Conservation (phyloP, 176 grass and related monocot genomes). For the Puya raimondii region DNA sequence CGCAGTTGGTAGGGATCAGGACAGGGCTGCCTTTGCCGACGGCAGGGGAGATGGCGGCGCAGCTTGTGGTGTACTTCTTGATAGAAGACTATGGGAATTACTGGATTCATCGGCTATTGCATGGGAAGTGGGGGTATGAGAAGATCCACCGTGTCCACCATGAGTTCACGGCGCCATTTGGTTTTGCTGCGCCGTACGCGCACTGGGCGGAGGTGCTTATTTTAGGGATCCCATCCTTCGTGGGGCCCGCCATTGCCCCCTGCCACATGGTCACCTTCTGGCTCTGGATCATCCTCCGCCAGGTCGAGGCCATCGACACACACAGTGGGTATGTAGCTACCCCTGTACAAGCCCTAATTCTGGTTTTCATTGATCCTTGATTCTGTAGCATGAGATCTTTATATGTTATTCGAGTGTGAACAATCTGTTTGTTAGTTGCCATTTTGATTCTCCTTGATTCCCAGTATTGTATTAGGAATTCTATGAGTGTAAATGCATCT, state of each 20-base stretch:
- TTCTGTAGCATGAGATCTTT: neutral
- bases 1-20: constrained; percentile 75
- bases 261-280: constrained; percentile 93
- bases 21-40: constrained; percentile 58
- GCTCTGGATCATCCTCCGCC: constrained; percentile 77
- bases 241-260: constrained; percentile 54
- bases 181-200: constrained; percentile 78
- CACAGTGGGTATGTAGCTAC: constrained; percentile 61
- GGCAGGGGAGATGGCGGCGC: constrained; percentile 49
- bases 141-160: constrained; percentile 84
- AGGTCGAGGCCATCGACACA: constrained; percentile 84
- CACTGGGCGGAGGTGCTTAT: constrained; percentile 92
- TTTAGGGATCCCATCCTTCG: constrained; percentile 68
- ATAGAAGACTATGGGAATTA: constrained; percentile 89
- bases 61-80: constrained; percentile 75
- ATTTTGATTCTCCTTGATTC: too few relatives aligned
- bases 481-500: too few relatives aligned
- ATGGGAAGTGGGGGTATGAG: constrained; percentile 74
- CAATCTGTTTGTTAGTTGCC: too few relatives aligned
- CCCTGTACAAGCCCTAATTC: neutral
- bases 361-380: neutral
- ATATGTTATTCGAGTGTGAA: neutral
- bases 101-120: constrained; percentile 80
- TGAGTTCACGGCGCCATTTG: constrained; percentile 75
- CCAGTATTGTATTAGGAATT: too few relatives aligned